Percentiles rank a stretch among this genome's conserved stretches.
phyloP scores from a whole-genome alignment of 148 eudicot species.

The Mesembryanthemum crystallinum region DNA sequence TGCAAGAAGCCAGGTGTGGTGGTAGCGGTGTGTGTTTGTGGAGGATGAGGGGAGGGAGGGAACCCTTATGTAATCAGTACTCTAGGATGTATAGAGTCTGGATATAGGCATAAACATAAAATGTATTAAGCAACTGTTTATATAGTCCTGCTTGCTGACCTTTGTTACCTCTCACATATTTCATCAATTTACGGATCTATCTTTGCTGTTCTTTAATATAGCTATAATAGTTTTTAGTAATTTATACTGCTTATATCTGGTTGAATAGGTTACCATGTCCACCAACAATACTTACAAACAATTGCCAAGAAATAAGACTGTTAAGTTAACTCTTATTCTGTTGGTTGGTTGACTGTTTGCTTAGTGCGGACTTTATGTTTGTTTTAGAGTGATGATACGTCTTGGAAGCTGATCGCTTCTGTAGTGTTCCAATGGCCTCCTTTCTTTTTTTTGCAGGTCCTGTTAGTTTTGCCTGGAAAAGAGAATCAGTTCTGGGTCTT shows the following conservation, averaged over 20 bases:
- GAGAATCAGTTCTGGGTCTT: constrained; percentile 33
- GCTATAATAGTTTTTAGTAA: no score
- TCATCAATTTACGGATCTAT: no score
- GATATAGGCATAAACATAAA: neutral
- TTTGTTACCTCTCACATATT: neutral
- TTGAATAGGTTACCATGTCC: no score
- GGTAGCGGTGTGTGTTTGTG: neutral
- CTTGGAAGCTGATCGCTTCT: neutral
- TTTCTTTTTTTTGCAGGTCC: constrained; percentile 33
- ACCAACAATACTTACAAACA: no score
- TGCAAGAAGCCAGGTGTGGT: neutral
- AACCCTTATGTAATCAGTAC: neutral
- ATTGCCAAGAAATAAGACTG: no score
- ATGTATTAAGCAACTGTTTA: neutral
- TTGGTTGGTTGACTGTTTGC: neutral
- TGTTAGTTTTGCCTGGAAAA: constrained; percentile 23
- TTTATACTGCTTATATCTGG: no score
- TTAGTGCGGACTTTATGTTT: neutral
- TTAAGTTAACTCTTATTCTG: neutral
- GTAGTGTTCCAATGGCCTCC: neutral
- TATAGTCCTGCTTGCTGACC: neutral
- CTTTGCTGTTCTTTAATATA: no score
- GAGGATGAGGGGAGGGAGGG: neutral
- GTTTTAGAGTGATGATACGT: neutral
- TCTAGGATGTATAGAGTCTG: neutral